A percentile compares a stretch with the other conserved stretches of the same genome.
phyloP scores from a whole-genome alignment of 352 stramenopile genomes.

The Chrysophaeum taylorii region DNA sequence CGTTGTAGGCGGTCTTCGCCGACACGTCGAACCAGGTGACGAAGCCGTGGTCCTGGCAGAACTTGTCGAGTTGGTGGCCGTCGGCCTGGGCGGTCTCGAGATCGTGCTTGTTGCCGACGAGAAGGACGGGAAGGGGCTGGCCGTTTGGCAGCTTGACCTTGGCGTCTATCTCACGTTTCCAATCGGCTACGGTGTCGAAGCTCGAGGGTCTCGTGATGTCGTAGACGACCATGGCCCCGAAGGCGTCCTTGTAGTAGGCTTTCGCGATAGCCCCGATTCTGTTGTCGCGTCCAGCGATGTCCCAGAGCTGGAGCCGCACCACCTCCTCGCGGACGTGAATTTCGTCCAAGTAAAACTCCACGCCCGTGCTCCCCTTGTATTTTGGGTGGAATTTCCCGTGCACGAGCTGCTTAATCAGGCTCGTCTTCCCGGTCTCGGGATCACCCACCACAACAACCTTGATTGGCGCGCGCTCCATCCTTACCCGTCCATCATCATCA shows the following conservation, averaged over 20 bases:
- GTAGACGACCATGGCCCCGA: slow-evolving; percentile 4
- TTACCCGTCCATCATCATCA: no score
- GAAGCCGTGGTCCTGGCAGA: slow-evolving; percentile 4
- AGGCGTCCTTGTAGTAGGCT: slow-evolving; percentile 7
- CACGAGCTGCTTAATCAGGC: slow-evolving; percentile 14
- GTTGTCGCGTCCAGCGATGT: slow-evolving; percentile 91
- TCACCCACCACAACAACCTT: slow-evolving; percentile 9
- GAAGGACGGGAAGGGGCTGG: background rate
- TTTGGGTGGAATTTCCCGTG: slow-evolving; percentile 62
- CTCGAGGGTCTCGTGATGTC: slow-evolving; percentile 3
- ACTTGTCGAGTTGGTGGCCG: background rate
- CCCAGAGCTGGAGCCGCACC: slow-evolving; percentile 95
- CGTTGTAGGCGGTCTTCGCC: slow-evolving; percentile 7
- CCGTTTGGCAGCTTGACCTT: slow-evolving; percentile 1
- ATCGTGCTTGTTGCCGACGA: slow-evolving; percentile 12
- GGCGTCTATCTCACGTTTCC: slow-evolving; percentile 1
- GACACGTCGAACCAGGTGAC: slow-evolving; percentile 3
- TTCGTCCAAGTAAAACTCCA: slow-evolving; percentile 99
- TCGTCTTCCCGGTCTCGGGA: background rate
- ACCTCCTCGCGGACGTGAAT: slow-evolving; percentile 95
- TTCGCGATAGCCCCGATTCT: slow-evolving; percentile 37
- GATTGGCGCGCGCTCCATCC: no score
- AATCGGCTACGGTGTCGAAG: slow-evolving; percentile 4
- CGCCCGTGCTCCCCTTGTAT: slow-evolving; percentile 92
- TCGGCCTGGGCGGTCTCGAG: slow-evolving; percentile 8